A percentile compares a stretch with the other conserved stretches of the same genome.
Evolutionary conservation across 2,329 filamentous ascomycete species (phyloP).

Genomic region (Intubia oerlemansii): DNA sequence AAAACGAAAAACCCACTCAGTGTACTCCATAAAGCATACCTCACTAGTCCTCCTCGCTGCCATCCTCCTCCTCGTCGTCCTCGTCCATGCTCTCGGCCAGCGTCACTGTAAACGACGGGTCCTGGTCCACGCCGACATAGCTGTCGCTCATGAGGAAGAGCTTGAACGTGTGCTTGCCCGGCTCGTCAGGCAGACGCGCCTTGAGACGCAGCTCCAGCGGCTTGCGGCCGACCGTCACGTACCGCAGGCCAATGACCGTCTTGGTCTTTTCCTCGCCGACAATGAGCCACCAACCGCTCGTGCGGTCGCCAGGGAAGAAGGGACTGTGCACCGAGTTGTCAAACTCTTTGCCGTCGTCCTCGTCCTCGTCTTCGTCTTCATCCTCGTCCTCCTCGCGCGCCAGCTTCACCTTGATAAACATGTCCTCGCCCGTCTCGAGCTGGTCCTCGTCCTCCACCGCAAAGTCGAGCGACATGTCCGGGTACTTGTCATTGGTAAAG

Average conservation of each 20-base stretch:
- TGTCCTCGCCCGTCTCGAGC: conserved; percentile 59
- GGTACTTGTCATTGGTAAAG: conserved; percentile 94
- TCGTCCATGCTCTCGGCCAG: conserved; percentile 91
- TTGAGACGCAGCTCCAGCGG: conserved; percentile 61
- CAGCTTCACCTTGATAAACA: conserved; percentile 67
- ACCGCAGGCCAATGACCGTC: conserved; percentile 79
- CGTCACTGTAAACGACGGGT: conserved; percentile 66
- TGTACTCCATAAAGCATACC: no score
- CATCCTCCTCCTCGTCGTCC: conserved; percentile 69
- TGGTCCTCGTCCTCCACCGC: conserved; percentile 63
- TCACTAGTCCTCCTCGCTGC: no score
- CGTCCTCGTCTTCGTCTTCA: conserved; percentile 49
- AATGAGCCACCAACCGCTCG: conserved; percentile 97
- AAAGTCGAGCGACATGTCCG: conserved; percentile 81
- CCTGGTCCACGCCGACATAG: conserved; percentile 93
- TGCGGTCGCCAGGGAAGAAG: conserved; percentile 80
- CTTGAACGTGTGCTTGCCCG: conserved; percentile 73
- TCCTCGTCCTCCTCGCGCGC: conserved; percentile 56
- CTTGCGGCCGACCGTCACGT: conserved; percentile 60
- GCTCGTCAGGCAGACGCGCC: conserved; percentile 56
- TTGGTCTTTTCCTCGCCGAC: conserved; percentile 83
- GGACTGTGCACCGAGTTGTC: conserved; percentile 81
- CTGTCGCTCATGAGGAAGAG: conserved; percentile 93
- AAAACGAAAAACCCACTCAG: no score
- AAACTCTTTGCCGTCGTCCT: conserved; percentile 31